Evolutionary conservation across 2,329 filamentous ascomycete species (phyloP).

Genomic region (Cadophora luteo-olivacea): DNA sequence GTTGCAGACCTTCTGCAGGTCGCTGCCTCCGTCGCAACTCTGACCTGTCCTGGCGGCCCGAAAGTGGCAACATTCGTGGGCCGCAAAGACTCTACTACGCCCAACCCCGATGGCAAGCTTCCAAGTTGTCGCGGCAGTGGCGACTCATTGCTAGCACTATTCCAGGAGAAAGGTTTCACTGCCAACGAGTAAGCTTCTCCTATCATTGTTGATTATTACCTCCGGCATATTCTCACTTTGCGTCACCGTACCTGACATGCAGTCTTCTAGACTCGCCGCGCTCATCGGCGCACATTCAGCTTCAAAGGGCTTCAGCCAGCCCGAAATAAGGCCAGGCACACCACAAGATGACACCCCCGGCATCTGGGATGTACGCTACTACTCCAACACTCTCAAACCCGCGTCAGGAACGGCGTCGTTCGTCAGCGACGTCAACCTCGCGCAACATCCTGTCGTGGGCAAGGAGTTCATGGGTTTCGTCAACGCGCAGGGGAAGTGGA

Average conservation of each 20-base stretch:
- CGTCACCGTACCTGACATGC: neutral
- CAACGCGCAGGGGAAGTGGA: conserved; percentile 45
- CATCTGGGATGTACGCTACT: conserved; percentile 47
- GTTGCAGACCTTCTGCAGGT: conserved; percentile 33
- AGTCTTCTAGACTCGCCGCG: conserved; percentile 45
- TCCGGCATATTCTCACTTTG: no score
- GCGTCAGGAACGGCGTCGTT: conserved; percentile 69
- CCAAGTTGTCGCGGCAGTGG: conserved; percentile 21
- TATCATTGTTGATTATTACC: no score
- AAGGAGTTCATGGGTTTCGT: conserved; percentile 47
- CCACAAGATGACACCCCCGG: conserved; percentile 46
- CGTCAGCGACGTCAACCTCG: conserved; percentile 87
- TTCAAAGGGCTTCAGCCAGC: conserved; percentile 42
- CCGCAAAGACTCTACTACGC: conserved; percentile 26
- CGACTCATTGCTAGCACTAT: conserved; percentile 40
- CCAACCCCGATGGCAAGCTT: conserved; percentile 22
- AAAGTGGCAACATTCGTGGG: conserved; percentile 30
- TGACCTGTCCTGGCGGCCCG: conserved; percentile 31
- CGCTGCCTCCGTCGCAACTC: conserved; percentile 26
- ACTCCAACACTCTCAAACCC: conserved; percentile 42
- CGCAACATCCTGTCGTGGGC: conserved; percentile 78
- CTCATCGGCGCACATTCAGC: conserved; percentile 48
- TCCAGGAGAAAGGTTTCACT: conserved; percentile 47
- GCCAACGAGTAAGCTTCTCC: conserved; percentile 27
- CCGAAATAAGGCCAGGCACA: conserved; percentile 40